Evolutionary conservation across 176 grass and related monocot species (phyloP).

Genomic region (Hsuehochloa calcarea): DNA sequence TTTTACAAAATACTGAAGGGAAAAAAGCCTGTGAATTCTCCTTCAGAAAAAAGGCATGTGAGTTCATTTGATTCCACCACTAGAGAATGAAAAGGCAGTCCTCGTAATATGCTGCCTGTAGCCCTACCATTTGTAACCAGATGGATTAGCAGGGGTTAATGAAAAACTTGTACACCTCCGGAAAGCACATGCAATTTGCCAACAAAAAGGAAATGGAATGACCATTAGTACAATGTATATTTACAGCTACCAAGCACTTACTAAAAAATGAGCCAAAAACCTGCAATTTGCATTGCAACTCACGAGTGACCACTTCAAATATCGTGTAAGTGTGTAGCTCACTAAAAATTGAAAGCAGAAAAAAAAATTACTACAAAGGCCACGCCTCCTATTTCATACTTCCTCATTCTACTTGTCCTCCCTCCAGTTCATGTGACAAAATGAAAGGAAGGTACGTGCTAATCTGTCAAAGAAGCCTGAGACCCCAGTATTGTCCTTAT

Average conservation of each 20-base stretch:
- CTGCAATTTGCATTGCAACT: not conserved
- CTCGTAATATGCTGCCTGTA: not conserved
- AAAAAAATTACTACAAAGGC: too few species aligned
- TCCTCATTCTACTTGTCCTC: not conserved
- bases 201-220: not conserved
- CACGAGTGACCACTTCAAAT: not conserved
- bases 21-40: not conserved
- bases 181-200: not conserved
- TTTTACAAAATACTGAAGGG: not conserved
- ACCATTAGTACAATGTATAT: not conserved
- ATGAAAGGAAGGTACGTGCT: not conserved
- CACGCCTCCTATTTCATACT: not conserved
- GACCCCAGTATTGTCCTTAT: not conserved
- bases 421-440: not conserved
- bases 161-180: not conserved
- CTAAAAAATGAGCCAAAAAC: not conserved
- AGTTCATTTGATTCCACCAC: not conserved
- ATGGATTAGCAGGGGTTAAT: not conserved
- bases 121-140: not conserved
- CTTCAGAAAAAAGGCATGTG: not conserved
- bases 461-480: conserved; percentile 21
- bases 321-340: not conserved
- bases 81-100: not conserved
- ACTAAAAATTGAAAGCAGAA: not conserved
- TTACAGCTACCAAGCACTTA: not conserved